Percentiles rank a stretch among this genome's conserved stretches.
phyloP scores from a whole-genome alignment of 1,284 basidiomycete species.

The Coniophora puteana region DNA sequence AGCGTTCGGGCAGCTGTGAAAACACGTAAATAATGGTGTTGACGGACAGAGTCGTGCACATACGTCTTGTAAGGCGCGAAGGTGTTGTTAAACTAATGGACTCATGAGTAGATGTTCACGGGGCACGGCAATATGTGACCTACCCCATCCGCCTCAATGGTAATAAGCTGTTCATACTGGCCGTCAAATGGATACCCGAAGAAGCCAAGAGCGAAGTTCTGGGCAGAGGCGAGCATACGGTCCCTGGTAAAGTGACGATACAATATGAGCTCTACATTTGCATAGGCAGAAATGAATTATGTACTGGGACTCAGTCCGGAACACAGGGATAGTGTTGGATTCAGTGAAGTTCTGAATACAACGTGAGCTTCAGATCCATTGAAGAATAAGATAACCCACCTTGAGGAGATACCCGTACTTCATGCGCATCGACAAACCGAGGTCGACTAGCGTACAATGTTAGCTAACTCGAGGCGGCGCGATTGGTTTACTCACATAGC shows the following conservation, averaged over 20 bases:
- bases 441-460: slow-evolving; percentile 44
- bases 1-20: slow-evolving; percentile 58
- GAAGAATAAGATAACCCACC: slow-evolving; percentile 26
- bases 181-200: slow-evolving; percentile 79
- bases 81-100: slow-evolving; percentile 70
- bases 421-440: slow-evolving; percentile 68
- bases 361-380: background rate
- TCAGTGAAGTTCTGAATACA: slow-evolving; percentile 69
- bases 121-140: slow-evolving; percentile 15
- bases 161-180: slow-evolving; percentile 80
- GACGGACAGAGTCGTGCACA: slow-evolving; percentile 10
- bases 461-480: slow-evolving; percentile 1
- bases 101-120: slow-evolving; percentile 20
- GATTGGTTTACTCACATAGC: slow-evolving; percentile 47
- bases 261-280: background rate
- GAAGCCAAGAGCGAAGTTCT: slow-evolving; percentile 86
- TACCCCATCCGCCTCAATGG: slow-evolving; percentile 66
- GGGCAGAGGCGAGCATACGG: slow-evolving; percentile 79
- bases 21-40: background rate
- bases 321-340: slow-evolving; percentile 70
- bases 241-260: slow-evolving; percentile 45
- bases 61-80: slow-evolving; percentile 72
- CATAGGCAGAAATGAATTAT: slow-evolving; percentile 17
- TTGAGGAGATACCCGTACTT: slow-evolving; percentile 81
- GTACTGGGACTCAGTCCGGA: slow-evolving; percentile 85